phyloP scores from a whole-genome alignment of 352 stramenopile genomes.

The Globisporangium middletonii region DNA sequence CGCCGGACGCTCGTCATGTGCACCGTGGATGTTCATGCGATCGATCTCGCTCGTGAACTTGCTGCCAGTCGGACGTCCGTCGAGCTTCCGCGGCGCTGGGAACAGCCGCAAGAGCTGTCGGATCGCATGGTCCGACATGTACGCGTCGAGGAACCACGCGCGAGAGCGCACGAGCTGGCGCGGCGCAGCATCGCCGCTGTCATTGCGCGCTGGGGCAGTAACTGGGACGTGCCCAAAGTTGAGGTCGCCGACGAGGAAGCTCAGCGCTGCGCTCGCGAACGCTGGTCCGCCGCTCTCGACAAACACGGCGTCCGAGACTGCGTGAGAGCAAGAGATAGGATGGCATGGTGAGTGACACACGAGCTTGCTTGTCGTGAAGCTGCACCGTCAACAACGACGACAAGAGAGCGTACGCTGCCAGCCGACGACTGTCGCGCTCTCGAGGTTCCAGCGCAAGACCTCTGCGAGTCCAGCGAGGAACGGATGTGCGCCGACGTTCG shows the following conservation, averaged over 20 bases:
- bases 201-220: constrained; percentile 9
- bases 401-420: constrained; percentile 46
- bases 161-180: constrained; percentile 23
- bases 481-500: constrained; percentile 60
- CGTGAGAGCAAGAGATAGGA: not conserved
- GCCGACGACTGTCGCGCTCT: constrained; percentile 53
- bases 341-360: not conserved
- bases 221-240: constrained; percentile 48
- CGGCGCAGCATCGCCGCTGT: constrained; percentile 1
- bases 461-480: constrained; percentile 56
- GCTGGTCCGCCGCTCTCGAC: constrained; percentile 55
- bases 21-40: constrained; percentile 50
- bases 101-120: constrained; percentile 45
- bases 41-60: constrained; percentile 35
- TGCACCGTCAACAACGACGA: not conserved
- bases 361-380: no score
- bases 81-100: constrained; percentile 26
- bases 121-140: constrained; percentile 67
- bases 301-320: constrained; percentile 72
- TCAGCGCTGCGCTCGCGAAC: constrained; percentile 45
- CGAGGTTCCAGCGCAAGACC: constrained; percentile 54
- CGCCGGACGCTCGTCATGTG: constrained; percentile 41
- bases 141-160: constrained; percentile 64
- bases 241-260: constrained; percentile 41
- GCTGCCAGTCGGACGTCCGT: constrained; percentile 42